Conservation (phyloP, 2,329 filamentous ascomycete genomes). For the Calonectria leucothoes region DNA sequence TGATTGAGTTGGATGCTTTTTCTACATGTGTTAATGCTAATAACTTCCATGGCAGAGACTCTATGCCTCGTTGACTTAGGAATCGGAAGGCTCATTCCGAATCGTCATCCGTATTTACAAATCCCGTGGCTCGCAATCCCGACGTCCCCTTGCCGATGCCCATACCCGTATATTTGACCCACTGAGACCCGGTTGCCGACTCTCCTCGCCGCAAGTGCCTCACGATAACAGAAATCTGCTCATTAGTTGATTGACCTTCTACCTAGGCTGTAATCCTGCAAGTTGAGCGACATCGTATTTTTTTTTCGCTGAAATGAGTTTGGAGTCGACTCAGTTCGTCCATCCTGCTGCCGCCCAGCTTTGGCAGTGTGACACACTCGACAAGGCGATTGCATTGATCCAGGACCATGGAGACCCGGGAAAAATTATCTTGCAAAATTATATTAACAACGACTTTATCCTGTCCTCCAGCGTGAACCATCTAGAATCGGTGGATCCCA, state of each 20-base stretch:
- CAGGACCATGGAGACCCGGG: background rate
- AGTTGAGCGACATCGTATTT: background rate
- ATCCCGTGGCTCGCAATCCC: background rate
- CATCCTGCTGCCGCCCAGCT: background rate
- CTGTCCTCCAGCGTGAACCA: background rate
- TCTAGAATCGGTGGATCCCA: background rate
- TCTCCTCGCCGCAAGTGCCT: background rate
- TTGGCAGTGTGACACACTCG: background rate
- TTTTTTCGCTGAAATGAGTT: background rate
- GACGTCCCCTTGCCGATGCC: background rate
- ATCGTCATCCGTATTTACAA: background rate
- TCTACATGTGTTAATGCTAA: background rate
- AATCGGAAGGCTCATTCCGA: background rate
- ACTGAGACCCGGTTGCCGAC: background rate
- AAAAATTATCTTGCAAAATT: background rate
- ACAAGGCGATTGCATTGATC: background rate
- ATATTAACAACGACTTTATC: background rate
- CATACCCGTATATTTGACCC: background rate
- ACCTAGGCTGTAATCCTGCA: too few relatives aligned
- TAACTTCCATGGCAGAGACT: too few relatives aligned
- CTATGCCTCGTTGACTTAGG: too few relatives aligned
- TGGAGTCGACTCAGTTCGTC: background rate
- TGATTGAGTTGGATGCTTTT: background rate
- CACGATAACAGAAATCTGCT: background rate
- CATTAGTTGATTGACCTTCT: background rate